Conservation (phyloP, 2,329 filamentous ascomycete species). For the Rutstroemia sydowiana region DNA sequence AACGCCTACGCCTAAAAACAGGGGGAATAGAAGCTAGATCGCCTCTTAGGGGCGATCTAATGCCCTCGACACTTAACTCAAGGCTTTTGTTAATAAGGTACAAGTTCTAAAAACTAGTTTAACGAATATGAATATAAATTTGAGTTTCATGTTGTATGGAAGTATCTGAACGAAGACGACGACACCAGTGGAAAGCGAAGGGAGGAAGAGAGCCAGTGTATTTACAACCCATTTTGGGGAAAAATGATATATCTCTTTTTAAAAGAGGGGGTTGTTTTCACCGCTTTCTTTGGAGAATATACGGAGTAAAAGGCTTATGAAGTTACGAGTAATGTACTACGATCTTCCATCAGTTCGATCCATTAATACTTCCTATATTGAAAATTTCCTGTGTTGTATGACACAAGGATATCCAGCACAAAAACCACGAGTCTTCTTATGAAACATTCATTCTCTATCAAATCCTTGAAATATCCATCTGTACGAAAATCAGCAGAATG, state of each 20-base stretch:
- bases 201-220: neutral
- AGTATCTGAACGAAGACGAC: neutral
- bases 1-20: slow-evolving; percentile 9
- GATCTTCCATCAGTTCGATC: slow-evolving; percentile 2
- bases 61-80: neutral
- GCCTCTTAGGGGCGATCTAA: slow-evolving; percentile 11
- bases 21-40: slow-evolving; percentile 9
- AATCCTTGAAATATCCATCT: neutral
- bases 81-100: neutral
- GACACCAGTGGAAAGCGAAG: neutral
- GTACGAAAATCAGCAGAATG: neutral
- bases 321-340: neutral
- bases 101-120: neutral
- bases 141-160: neutral
- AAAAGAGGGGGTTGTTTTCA: too few relatives aligned
- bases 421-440: neutral
- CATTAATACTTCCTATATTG: neutral
- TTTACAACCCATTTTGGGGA: neutral
- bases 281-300: slow-evolving; percentile 4
- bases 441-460: too few relatives aligned
- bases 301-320: neutral
- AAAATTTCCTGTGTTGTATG: too few relatives aligned
- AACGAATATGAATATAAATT: neutral
- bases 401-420: too few relatives aligned
- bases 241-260: slow-evolving; percentile 4